Conservation (phyloP, 2,329 filamentous ascomycete species). For the Pestalotiopsis sp. region DNA sequence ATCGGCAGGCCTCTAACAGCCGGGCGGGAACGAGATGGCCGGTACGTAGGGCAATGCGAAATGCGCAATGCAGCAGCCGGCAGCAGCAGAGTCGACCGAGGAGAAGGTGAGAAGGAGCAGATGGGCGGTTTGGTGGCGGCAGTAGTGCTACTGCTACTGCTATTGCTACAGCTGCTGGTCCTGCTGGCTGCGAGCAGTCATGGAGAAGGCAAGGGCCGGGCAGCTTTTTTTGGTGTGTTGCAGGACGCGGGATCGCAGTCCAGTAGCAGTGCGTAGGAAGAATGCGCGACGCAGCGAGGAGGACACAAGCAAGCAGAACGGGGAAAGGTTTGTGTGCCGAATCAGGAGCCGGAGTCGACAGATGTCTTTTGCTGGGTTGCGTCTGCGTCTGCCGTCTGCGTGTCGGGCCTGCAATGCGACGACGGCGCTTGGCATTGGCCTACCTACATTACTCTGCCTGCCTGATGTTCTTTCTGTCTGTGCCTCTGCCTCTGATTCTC, state of each 20-base stretch:
- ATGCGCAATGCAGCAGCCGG: background rate
- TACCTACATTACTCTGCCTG: background rate
- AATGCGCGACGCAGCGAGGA: constrained; percentile 6
- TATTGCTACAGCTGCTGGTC: background rate
- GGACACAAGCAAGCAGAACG: constrained; percentile 5
- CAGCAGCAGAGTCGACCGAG: background rate
- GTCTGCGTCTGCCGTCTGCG: constrained; percentile 8
- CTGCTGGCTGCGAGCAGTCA: background rate
- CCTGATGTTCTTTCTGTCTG: background rate
- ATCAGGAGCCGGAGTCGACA: constrained; percentile 10
- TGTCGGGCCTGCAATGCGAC: constrained; percentile 13
- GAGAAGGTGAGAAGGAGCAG: background rate
- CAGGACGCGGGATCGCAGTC: background rate
- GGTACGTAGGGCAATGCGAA: background rate
- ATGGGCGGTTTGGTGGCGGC: background rate
- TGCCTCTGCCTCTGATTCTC: background rate
- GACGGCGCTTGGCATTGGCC: constrained; percentile 9
- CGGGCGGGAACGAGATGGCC: background rate
- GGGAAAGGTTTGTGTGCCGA: constrained; percentile 6
- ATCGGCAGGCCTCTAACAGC: background rate
- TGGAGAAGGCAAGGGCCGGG: background rate
- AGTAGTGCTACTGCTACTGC: background rate
- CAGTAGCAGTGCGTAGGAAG: background rate
- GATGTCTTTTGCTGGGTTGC: constrained; percentile 1
- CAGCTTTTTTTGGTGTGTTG: background rate